Evolutionary conservation across 441 rosid species (phyloP).

Genomic region (Omphalea diandra): DNA sequence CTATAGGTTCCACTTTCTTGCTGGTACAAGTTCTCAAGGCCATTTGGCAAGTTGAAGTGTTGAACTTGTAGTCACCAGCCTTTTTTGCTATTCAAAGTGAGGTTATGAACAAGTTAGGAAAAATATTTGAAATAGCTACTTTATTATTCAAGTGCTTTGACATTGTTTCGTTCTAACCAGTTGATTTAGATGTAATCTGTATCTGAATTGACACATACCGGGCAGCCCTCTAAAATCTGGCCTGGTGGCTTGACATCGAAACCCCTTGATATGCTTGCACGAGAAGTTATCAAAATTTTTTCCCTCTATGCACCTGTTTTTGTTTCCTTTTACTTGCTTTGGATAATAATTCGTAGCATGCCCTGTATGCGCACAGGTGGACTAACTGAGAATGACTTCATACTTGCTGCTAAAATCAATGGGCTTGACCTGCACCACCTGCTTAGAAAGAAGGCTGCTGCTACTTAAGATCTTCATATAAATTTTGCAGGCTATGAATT

Average conservation of each 20-base stretch:
- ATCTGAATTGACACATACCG: neutral
- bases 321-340: neutral
- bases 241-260: neutral
- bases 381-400: slow-evolving; percentile 89
- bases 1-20: neutral
- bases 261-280: neutral
- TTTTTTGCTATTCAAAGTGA: neutral
- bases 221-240: neutral
- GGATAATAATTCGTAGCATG: neutral
- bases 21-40: neutral
- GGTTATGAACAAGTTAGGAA: neutral
- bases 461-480: slow-evolving; percentile 6
- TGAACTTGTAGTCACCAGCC: neutral
- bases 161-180: neutral
- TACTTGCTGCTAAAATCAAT: slow-evolving; percentile 86
- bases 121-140: neutral
- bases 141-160: neutral
- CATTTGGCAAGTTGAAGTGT: neutral
- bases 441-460: slow-evolving; percentile 48
- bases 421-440: slow-evolving; percentile 57
- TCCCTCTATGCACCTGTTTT: neutral
- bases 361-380: slow-evolving; percentile 53
- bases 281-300: neutral
- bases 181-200: neutral
- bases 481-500: neutral